Evolutionary conservation across 345 rosid species (phyloP), one percentile per base, ranked within the genome.

Genomic region (Balakata baccata): DNA sequence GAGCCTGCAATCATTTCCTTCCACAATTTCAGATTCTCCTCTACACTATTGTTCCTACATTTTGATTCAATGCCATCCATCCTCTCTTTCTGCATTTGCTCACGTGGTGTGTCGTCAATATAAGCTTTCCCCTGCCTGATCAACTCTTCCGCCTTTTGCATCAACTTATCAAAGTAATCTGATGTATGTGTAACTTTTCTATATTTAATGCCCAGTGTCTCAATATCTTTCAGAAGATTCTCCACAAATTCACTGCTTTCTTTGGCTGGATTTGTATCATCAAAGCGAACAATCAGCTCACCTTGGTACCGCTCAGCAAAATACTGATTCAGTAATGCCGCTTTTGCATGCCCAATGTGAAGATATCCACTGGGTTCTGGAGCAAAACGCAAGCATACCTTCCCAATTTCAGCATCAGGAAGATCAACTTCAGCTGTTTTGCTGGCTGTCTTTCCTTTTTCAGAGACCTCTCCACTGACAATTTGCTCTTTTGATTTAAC

Each of bases 291-390:
- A 71, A 92, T 92, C 73, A 95, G 78, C 82, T 86, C 85, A 71
- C 99, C 99, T 79, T 81, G 88, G 86, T 92, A 95, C 37, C 93
- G 76, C 65, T 92, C 83, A 34, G 99, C 96, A 43, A 95, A 95
- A 75, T 92, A 91, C 77, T 95, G 86, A 81, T 95, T 95, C 74
- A 95, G 29, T 41, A 95, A 77, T 38, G 97, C 99, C 0, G 99
- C 99, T 75, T 92, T 95, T 13, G 98, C 88, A 64, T 95, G 98
- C 49, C 98, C 99, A 49, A 95, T 92, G 72, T 95, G 99, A 78
- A 95, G 99, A 84, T 78, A 95, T 53, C 99, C 99, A 16, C 98
- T 92, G 49, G 99, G 99, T 68, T 95, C 98, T 9, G 99, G 99
- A 7, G 99, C 98, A 84, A 95, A 95, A 57, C 97, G 86, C 81